phyloP scores from a whole-genome alignment of 75 land plant species.

The Cupressus sempervirens region DNA sequence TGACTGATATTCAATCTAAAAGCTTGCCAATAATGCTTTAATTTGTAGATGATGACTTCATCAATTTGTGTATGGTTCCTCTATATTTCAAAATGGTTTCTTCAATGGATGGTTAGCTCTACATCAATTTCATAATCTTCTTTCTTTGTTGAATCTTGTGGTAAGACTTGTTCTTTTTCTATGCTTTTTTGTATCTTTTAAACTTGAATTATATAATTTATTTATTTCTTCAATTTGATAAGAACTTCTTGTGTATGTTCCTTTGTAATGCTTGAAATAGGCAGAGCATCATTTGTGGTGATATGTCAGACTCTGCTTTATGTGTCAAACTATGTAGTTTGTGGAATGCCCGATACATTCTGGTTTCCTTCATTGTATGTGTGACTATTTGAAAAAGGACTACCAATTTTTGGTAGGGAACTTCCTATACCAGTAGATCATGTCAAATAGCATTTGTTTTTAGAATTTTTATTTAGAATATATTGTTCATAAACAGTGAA shows the following conservation, averaged over 20 bases:
- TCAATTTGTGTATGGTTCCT: background rate
- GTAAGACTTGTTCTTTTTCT: background rate
- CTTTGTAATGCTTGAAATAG: background rate
- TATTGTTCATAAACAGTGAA: background rate
- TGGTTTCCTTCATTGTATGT: background rate
- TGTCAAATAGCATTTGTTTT: background rate
- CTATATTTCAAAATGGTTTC: background rate
- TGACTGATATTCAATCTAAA: background rate
- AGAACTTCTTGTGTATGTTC: background rate
- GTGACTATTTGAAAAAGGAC: background rate
- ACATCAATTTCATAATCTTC: background rate
- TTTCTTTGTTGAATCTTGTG: background rate
- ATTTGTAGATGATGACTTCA: background rate
- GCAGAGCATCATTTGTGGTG: background rate
- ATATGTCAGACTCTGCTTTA: background rate
- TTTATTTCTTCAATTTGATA: background rate
- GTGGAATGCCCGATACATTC: background rate
- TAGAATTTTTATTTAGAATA: background rate
- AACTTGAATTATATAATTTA: background rate
- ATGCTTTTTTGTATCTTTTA: background rate
- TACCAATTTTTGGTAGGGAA: background rate
- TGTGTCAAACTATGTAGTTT: background rate
- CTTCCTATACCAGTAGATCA: background rate
- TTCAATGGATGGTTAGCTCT: background rate
- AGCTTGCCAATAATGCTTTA: slow-evolving; percentile 12